Base-by-base conservation (phyloP, 805 yeast species). In the Suhomyces prunicola region DNA sequence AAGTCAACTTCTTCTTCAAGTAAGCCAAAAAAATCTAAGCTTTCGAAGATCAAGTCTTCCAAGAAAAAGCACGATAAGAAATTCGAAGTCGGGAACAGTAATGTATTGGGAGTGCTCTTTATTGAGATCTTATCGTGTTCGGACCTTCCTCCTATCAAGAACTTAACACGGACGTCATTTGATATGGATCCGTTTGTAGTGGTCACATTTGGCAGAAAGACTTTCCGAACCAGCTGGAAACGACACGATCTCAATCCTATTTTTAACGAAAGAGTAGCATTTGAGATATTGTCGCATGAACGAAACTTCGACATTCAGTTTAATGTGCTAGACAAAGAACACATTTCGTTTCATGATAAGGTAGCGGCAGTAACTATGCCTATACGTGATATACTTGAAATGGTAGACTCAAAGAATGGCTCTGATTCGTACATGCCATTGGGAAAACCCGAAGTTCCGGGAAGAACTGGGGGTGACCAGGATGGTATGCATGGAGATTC, bases 181-280 rank as follows among this genome's bases (percentile, higher is more conserved):
- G 97, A 91, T 68, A 90, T 94, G 96, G 99, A 94, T 65, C 98
- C 98, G 2, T 94, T 93, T 71, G 93, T 93, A 2, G 90, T 93
- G 17, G 86, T 90, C 1, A 85, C 97, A 0, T 90, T 93, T 67
- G 97, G 97, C 8, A 86, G 88, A 61, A 87, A 87, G 58, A 90
- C 93, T 0, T 93, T 83, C 67, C 81, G 96, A 59, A 91, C 97
- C 0, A 85, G 91, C 9, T 87, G 91, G 85, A 80, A 85, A 58
- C 80, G 88, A 22, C 97, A 93, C 66, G 86, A 90, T 1, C 68
- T 90, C 49, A 85, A 86, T 51, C 99, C 99, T 0, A 78, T 85
- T 0, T 93, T 85, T 70, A 85, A 90, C 60, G 96, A 92, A 67
- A 74, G 86, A 57, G 69, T 92, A 19, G 86, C 93, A 1, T 87